phyloP scores from a whole-genome alignment of 1,284 basidiomycete species.

The Ceratobasidium sp. region DNA sequence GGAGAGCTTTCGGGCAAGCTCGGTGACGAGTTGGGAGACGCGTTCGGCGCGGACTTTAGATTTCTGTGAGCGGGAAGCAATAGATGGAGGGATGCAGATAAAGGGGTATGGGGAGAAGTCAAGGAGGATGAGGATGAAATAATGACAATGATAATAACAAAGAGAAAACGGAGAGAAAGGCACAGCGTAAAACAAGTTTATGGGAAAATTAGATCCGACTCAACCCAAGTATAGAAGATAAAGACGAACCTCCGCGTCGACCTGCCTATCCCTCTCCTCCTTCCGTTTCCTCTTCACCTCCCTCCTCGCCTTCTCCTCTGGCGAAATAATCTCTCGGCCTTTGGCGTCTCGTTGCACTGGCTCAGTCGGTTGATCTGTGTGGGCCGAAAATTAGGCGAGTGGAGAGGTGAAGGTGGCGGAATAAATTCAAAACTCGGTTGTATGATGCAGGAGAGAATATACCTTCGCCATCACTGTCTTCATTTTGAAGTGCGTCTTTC shows the following conservation, averaged over 20 bases:
- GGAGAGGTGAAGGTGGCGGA: not conserved
- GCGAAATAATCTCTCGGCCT: conserved; percentile 75
- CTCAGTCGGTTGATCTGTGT: conserved; percentile 48
- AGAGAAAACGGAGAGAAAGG: too few species aligned
- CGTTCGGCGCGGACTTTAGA: conserved; percentile 81
- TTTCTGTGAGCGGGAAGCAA: conserved; percentile 63
- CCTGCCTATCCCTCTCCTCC: conserved; percentile 78
- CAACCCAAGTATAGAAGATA: conserved; percentile 31
- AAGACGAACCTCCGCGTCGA: conserved; percentile 69
- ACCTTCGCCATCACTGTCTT: conserved; percentile 69
- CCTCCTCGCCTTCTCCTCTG: conserved; percentile 83
- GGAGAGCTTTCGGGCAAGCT: conserved; percentile 86
- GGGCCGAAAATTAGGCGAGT: conserved; percentile 31
- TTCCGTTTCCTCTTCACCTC: conserved; percentile 80
- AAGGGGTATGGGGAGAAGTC: not conserved
- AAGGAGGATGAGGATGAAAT: not conserved
- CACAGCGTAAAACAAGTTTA: too few species aligned
- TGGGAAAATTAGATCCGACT: not conserved
- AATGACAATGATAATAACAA: not conserved
- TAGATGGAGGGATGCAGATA: conserved; percentile 2
- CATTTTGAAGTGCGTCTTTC: conserved; percentile 95
- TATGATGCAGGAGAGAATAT: not conserved
- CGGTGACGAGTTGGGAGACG: conserved; percentile 83
- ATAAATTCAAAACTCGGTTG: not conserved
- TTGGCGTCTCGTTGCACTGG: conserved; percentile 67